Conservation (phyloP, 192 early-diverging fungal species). For the Coemansia sp. region DNA sequence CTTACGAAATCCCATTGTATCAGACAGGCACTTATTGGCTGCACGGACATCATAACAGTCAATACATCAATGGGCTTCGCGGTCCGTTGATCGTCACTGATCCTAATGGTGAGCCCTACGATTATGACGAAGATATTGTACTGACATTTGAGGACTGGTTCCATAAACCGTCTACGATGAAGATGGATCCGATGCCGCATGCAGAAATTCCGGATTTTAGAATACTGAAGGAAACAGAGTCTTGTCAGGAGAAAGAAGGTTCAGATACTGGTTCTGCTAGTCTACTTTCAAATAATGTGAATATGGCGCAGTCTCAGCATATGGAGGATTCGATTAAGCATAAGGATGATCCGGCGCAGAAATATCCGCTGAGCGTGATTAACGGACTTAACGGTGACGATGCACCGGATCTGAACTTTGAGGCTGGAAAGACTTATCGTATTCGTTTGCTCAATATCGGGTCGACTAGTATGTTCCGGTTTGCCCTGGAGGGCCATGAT, state of each 20-base stretch:
- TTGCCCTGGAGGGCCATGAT: constrained; percentile 75
- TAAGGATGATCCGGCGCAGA: constrained; percentile 3
- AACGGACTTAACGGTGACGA: constrained; percentile 57
- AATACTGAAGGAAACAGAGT: background rate
- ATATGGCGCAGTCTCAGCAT: background rate
- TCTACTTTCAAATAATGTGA: background rate
- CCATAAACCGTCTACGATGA: constrained; percentile 31
- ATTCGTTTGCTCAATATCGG: constrained; percentile 76
- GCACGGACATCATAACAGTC: constrained; percentile 65
- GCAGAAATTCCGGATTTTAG: background rate
- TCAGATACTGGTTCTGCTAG: background rate
- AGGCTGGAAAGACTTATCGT: constrained; percentile 76
- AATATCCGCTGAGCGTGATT: constrained; percentile 55
- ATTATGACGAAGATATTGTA: constrained; percentile 69
- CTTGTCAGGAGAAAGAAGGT: background rate
- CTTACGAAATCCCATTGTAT: constrained; percentile 64
- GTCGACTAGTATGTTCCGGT: constrained; percentile 65
- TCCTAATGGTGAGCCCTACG: constrained; percentile 54
- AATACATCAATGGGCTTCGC: constrained; percentile 80
- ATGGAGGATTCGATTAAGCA: background rate
- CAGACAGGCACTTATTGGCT: constrained; percentile 87
- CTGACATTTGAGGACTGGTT: constrained; percentile 73
- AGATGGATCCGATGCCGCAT: background rate
- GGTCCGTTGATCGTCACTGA: constrained; percentile 68
- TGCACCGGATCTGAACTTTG: constrained; percentile 59